Conservation (phyloP, 306 rosid species). For the Cucumis melo region DNA sequence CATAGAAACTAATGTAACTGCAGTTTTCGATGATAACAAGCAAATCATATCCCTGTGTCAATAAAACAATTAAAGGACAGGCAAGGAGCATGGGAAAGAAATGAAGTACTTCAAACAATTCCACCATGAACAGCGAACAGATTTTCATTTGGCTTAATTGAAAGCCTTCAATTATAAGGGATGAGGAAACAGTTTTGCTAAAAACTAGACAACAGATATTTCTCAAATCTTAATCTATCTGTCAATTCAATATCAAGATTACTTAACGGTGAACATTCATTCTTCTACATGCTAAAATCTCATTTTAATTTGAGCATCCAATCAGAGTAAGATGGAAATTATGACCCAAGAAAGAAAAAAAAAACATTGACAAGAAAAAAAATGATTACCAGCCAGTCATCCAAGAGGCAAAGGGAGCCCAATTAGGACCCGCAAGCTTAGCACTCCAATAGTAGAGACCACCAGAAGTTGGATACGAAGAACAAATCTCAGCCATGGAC, state of each 20-base stretch:
- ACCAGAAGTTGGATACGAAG: slow-evolving; percentile 89
- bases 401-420: slow-evolving; percentile 99
- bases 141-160: background rate
- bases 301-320: background rate
- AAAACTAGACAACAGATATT: background rate
- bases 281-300: background rate
- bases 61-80: background rate
- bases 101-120: background rate
- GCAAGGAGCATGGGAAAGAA: background rate
- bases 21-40: background rate
- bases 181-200: background rate
- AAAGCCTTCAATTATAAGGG: background rate
- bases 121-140: background rate
- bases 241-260: background rate
- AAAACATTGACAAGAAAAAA: background rate
- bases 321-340: background rate
- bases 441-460: slow-evolving; percentile 99
- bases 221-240: background rate
- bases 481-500: slow-evolving; percentile 96
- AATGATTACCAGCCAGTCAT: slow-evolving; percentile 80
- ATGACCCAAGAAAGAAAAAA: background rate
- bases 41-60: background rate
- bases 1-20: background rate
- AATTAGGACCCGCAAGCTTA: slow-evolving; percentile 78
- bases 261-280: too few species aligned